Evolutionary conservation across 139 green algal genomes (phyloP), one percentile per base, ranked within the genome.

Genomic region (Deuterostichococcus epilithicus): DNA sequence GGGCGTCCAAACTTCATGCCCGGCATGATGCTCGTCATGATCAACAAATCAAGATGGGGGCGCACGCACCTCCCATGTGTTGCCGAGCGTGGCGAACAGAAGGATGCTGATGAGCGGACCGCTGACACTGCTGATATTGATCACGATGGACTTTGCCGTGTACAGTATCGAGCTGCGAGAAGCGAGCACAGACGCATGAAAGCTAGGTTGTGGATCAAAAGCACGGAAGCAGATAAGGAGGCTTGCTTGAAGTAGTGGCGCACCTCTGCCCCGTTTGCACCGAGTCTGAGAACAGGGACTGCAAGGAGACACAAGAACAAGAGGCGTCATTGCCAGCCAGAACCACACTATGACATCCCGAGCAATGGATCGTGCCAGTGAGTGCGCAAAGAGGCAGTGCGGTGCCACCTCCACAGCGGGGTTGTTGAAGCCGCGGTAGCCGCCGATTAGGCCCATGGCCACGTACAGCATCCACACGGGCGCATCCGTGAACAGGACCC

Each of bases 61-160:
- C 15, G 36, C 8, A 28, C 34, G 60, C 5, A 83, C 73, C 38
- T 77, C 60, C 84, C 84, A 88, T 23, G 25, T 39, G 80, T 89
- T 83, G 30, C 85, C 85, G 30, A 89, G 70, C 18, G 35, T 22
- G 15, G 66, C 35, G 72, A 88, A 89, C 2, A 89, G 42, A 15
- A 80, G 36, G 30, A 89, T 65, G 68, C 39, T 76, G 1, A 86
- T 35, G 10, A 78, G 36, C 20, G 82, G 85, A 5, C 85, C 85
- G n/a, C 77, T 47, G 30, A 58, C 36, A 38, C 37, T 72, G 35
- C 78, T 52, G 45, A 86, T 36, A 0, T 72, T 72, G 2, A 76
- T 82, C 6, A 84, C 68, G 0, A 79, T 37, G 32, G 76, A 77
- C 60, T 83, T 83, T 10, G 28, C 32, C 5, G 80, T 85, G 66